phyloP scores from a whole-genome alignment of 2,329 filamentous ascomycete species.

The Beauveria medogensis region DNA sequence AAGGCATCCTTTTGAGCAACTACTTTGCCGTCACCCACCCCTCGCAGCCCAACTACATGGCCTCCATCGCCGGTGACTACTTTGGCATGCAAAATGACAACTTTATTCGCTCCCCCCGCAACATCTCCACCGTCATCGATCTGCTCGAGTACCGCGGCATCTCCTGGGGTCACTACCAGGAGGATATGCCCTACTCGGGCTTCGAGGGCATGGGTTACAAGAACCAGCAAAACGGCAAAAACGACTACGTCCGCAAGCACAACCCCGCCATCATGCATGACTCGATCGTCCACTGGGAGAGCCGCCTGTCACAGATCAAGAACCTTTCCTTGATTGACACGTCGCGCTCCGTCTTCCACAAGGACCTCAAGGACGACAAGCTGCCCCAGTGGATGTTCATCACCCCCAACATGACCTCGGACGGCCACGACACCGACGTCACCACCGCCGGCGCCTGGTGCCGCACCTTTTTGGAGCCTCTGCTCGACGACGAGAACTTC shows the following conservation, averaged over 20 bases:
- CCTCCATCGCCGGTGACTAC: constrained; percentile 60
- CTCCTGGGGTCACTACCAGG: constrained; percentile 66
- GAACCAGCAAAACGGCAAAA: constrained; percentile 57
- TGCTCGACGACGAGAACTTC: constrained; percentile 62
- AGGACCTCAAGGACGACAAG: constrained; percentile 53
- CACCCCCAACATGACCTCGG: constrained; percentile 67
- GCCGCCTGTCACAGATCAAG: constrained; percentile 62
- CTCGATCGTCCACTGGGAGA: constrained; percentile 48
- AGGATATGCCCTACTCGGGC: constrained; percentile 68
- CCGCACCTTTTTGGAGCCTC: constrained; percentile 58
- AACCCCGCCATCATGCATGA: constrained; percentile 61
- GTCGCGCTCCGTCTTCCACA: constrained; percentile 50
- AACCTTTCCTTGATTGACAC: constrained; percentile 45
- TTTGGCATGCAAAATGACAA: constrained; percentile 65
- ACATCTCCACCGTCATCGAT: constrained; percentile 61
- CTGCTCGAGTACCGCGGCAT: constrained; percentile 57
- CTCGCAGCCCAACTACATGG: constrained; percentile 69
- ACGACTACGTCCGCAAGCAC: constrained; percentile 80
- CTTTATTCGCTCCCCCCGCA: constrained; percentile 48
- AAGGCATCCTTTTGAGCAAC: constrained; percentile 25
- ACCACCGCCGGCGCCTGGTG: constrained; percentile 62
- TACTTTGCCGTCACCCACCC: constrained; percentile 61
- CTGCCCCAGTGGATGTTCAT: constrained; percentile 68
- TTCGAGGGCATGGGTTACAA: constrained; percentile 57
- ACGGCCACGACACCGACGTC: constrained; percentile 68